Conservation (phyloP, 1,284 basidiomycete genomes). For the Apiotrichum siamense region DNA sequence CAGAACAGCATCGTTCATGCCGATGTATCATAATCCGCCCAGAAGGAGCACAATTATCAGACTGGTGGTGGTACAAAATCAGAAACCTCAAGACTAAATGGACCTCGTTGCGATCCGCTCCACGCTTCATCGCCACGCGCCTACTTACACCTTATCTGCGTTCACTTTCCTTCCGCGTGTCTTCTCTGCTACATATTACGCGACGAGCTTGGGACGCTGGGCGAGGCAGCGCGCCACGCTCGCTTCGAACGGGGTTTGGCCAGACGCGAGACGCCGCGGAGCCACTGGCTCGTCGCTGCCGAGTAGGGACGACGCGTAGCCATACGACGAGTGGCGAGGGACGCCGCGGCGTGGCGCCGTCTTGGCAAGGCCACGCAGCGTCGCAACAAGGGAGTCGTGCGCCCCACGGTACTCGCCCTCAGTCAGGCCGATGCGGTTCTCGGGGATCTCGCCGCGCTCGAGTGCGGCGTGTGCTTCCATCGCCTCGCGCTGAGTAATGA, state of each 20-base stretch:
- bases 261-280: constrained; percentile 5
- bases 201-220: constrained; percentile 23
- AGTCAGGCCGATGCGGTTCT: constrained; percentile 25
- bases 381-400: constrained; percentile 35
- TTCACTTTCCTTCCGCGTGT: neutral
- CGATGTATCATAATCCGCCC: too few relatives aligned
- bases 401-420: constrained; percentile 40
- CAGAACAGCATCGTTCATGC: too few relatives aligned
- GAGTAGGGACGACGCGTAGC: constrained; percentile 1
- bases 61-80: too few relatives aligned
- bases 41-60: too few relatives aligned
- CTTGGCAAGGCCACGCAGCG: constrained; percentile 24
- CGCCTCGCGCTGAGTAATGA: constrained; percentile 13
- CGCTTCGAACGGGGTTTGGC: constrained; percentile 40
- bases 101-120: too few relatives aligned
- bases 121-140: neutral
- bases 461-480: constrained; percentile 6
- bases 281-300: constrained; percentile 3
- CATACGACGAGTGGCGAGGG: constrained; percentile 1
- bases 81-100: too few relatives aligned
- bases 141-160: neutral
- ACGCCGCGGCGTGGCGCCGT: neutral
- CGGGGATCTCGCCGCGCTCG: constrained; percentile 12
- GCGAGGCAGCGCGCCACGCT: constrained; percentile 34
- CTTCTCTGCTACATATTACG: neutral